Percentiles rank a stretch among this genome's conserved stretches.
These are phyloP conservation scores for Starmerella bacillaris DNA, from an alignment of 805 yeast species.

Conservation along the genomic window DNA sequence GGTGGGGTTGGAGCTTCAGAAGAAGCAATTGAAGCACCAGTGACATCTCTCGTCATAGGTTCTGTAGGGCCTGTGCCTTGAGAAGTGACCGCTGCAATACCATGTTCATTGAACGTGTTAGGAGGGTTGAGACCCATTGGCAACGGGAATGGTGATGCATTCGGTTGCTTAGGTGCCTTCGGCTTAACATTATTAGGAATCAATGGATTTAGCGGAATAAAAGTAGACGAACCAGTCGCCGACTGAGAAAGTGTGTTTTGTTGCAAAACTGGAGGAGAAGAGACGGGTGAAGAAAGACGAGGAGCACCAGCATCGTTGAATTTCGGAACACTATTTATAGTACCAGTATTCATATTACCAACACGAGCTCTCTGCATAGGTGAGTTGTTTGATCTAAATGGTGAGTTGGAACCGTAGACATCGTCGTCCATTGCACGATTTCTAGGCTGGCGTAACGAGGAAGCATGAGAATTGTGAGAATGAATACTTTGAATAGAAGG, in stretches of 20 bases:
- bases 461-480: conserved; percentile 3
- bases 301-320: neutral
- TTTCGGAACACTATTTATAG: neutral
- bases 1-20: conserved; percentile 11
- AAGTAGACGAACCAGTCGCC: neutral
- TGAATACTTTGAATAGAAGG: conserved; percentile 6
- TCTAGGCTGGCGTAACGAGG: conserved; percentile 6
- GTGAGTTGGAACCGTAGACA: neutral
- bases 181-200: neutral
- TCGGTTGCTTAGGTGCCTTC: neutral
- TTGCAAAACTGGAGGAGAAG: neutral
- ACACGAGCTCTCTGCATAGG: neutral
- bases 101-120: neutral
- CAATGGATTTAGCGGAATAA: neutral
- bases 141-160: neutral
- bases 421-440: conserved; percentile 3
- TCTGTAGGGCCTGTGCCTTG: neutral
- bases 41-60: neutral
- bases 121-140: neutral
- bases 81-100: neutral
- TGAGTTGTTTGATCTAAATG: neutral
- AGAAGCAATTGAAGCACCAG: neutral
- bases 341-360: neutral
- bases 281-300: neutral
- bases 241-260: neutral